phyloP scores from a whole-genome alignment of 2,329 filamentous ascomycete genomes.

The Phialophora chinensis region DNA sequence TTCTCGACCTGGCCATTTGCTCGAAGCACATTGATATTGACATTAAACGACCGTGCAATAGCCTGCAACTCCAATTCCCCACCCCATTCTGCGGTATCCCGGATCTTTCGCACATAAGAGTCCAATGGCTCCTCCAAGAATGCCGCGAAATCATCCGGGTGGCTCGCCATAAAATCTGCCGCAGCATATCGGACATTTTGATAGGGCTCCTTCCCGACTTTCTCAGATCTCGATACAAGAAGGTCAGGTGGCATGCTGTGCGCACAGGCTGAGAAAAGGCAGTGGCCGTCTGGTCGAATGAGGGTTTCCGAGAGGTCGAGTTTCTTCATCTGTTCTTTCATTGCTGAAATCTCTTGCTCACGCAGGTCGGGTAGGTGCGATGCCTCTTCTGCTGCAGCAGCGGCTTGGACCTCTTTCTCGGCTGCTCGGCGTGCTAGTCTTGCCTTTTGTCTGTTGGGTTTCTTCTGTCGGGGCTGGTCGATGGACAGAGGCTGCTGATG shows the following conservation, averaged over 20 bases:
- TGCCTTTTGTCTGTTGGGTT: constrained; percentile 89
- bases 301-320: constrained; percentile 74
- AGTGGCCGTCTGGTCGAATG: constrained; percentile 91
- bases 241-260: constrained; percentile 68
- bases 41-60: constrained; percentile 77
- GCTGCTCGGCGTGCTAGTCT: constrained; percentile 86
- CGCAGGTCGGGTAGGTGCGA: constrained; percentile 74
- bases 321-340: constrained; percentile 70
- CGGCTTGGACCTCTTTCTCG: constrained; percentile 73
- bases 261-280: constrained; percentile 88
- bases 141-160: constrained; percentile 80
- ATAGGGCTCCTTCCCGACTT: constrained; percentile 58
- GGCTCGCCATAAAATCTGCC: constrained; percentile 74
- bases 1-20: constrained; percentile 78
- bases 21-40: constrained; percentile 84
- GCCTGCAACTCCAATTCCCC: constrained; percentile 89
- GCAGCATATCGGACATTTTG: constrained; percentile 71
- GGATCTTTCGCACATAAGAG: constrained; percentile 75
- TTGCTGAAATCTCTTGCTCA: constrained; percentile 70
- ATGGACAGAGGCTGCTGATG: background rate
- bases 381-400: constrained; percentile 76
- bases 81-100: constrained; percentile 92
- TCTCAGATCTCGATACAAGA: constrained; percentile 22
- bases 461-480: constrained; percentile 58
- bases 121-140: constrained; percentile 84